phyloP scores from a whole-genome alignment of 2,329 filamentous ascomycete species.

The Paraphaeosphaeria minitans region DNA sequence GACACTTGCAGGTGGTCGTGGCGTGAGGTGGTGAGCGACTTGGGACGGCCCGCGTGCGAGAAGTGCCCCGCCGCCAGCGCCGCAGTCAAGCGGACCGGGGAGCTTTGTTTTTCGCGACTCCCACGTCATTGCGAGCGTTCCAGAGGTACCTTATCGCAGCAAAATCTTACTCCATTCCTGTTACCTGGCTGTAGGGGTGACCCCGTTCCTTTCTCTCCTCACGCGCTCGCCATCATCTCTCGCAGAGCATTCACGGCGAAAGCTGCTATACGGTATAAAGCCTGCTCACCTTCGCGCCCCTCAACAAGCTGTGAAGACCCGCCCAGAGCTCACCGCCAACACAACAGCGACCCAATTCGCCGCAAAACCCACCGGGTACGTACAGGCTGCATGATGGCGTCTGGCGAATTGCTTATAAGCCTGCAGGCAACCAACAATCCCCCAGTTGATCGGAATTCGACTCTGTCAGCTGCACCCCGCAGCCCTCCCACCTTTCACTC shows the following conservation, averaged over 20 bases:
- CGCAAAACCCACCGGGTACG: not conserved
- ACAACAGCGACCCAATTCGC: conserved; percentile 1
- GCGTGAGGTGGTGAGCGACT: conserved; percentile 4
- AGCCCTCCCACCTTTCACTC: conserved; percentile 1
- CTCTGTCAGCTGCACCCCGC: conserved; percentile 5
- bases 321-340: conserved; percentile 3
- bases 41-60: conserved; percentile 6
- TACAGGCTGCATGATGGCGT: not conserved
- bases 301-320: conserved; percentile 1
- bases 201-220: not conserved
- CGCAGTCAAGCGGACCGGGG: conserved; percentile 6
- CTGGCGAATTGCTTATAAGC: not conserved
- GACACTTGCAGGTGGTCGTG: not conserved
- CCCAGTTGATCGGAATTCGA: conserved; percentile 6
- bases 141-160: conserved; percentile 4
- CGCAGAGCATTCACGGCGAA: not conserved
- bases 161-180: not conserved
- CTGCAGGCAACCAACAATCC: conserved; percentile 6
- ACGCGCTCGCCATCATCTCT: conserved; percentile 2
- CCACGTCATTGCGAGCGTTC: conserved; percentile 9
- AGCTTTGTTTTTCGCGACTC: conserved; percentile 13
- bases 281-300: not conserved
- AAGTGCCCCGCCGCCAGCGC: conserved; percentile 1
- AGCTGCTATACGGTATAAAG: not conserved
- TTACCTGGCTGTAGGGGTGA: not conserved